Percentiles rank a stretch among this genome's conserved stretches.
phyloP scores from a whole-genome alignment of 2,329 filamentous ascomycete genomes.

The Aspergillus ochraceoroseus region DNA sequence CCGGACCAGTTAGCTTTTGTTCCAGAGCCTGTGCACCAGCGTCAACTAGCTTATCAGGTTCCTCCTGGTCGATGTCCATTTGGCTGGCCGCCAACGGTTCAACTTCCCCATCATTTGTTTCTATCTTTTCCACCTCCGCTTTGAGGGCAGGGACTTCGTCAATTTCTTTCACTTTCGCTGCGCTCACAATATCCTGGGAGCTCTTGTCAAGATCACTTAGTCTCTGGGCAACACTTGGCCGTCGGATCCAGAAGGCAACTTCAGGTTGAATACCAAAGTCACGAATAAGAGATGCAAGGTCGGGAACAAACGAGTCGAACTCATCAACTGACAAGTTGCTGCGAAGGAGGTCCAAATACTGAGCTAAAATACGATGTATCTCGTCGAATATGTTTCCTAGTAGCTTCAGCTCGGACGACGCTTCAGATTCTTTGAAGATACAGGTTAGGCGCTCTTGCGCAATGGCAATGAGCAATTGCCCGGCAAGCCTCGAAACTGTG shows the following conservation, averaged over 20 bases:
- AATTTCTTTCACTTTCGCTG: constrained; percentile 17
- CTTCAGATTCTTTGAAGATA: constrained; percentile 63
- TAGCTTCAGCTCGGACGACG: constrained; percentile 77
- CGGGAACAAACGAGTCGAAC: constrained; percentile 74
- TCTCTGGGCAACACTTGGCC: constrained; percentile 66
- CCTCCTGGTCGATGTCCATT: constrained; percentile 37
- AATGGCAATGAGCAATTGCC: constrained; percentile 80
- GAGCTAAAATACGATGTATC: constrained; percentile 74
- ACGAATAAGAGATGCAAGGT: constrained; percentile 65
- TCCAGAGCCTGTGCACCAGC: constrained; percentile 16
- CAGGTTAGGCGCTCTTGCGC: constrained; percentile 87
- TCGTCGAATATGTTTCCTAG: constrained; percentile 85
- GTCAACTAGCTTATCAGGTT: constrained; percentile 16
- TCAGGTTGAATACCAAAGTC: constrained; percentile 75
- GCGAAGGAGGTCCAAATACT: constrained; percentile 84
- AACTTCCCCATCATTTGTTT: constrained; percentile 28
- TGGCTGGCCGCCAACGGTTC: constrained; percentile 21
- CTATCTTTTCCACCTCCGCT: constrained; percentile 28
- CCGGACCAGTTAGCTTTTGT: constrained; percentile 23
- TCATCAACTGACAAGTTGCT: constrained; percentile 69
- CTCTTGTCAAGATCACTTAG: constrained; percentile 46
- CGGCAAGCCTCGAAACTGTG: constrained; percentile 70
- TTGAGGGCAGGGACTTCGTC: constrained; percentile 21
- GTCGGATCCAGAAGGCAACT: constrained; percentile 78
- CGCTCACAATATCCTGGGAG: constrained; percentile 28